These are phyloP conservation scores for Tuctoria greenei DNA, from an alignment of 176 grass and related monocot genomes.

Conservation along the genomic window DNA sequence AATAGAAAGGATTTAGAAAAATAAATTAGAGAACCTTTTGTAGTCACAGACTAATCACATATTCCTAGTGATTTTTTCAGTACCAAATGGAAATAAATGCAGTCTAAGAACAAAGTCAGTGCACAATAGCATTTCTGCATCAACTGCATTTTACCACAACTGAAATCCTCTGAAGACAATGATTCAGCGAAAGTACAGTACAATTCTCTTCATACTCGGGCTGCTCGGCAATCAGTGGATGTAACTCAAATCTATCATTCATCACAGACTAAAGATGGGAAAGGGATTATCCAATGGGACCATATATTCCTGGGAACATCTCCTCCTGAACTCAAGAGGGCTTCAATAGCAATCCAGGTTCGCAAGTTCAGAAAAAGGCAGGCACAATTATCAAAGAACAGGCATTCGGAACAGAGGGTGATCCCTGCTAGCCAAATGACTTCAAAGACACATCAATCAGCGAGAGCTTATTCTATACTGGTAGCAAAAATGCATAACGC, in stretches of 20 bases:
- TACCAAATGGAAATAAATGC: neutral
- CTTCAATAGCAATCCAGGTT: slow-evolving; percentile 11
- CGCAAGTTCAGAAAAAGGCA: slow-evolving; percentile 8
- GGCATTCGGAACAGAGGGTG: neutral
- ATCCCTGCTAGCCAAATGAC: slow-evolving; percentile 15
- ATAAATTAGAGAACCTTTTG: neutral
- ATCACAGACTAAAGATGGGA: slow-evolving; percentile 1
- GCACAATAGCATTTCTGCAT: neutral
- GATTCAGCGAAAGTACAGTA: neutral
- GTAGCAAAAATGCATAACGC: neutral
- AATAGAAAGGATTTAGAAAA: slow-evolving; percentile 12
- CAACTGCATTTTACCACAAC: slow-evolving; percentile 13
- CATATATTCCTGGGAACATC: neutral
- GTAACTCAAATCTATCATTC: slow-evolving; percentile 22
- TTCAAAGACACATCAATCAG: slow-evolving; percentile 3
- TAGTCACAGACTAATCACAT: neutral
- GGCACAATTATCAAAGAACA: neutral
- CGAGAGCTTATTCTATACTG: neutral
- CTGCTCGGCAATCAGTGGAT: neutral
- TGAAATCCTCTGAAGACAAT: slow-evolving; percentile 1
- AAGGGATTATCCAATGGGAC: slow-evolving; percentile 4
- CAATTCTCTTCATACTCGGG: slow-evolving; percentile 8
- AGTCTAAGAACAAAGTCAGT: neutral
- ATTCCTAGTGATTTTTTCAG: neutral
- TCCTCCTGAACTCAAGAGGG: neutral